Percentiles rank a stretch among this genome's conserved stretches.
Evolutionary conservation across 1,284 basidiomycete species (phyloP).

Genomic region (Cerrena zonata): DNA sequence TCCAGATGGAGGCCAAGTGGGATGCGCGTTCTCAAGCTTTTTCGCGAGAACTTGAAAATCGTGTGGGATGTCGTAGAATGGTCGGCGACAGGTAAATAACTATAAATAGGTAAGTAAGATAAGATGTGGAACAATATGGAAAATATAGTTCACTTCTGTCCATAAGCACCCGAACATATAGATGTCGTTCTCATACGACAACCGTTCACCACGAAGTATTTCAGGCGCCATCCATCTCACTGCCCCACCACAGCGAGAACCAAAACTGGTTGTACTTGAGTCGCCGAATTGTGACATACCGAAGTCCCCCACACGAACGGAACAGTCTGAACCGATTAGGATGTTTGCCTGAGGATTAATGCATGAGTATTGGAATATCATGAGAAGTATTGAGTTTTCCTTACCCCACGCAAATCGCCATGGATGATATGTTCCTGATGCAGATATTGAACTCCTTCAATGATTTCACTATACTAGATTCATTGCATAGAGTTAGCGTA

Average conservation of each 20-base stretch:
- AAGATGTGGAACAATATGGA: background rate
- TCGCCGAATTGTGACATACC: conserved; percentile 6
- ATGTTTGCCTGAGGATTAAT: conserved; percentile 8
- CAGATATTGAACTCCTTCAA: conserved; percentile 4
- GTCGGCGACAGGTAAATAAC: background rate
- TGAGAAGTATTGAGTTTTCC: background rate
- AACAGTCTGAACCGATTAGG: background rate
- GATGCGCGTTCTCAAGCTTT: background rate
- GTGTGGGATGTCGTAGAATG: background rate
- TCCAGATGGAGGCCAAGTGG: background rate
- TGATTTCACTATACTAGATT: conserved; percentile 1
- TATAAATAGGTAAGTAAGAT: background rate
- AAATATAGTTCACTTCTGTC: conserved; percentile 7
- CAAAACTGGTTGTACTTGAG: background rate
- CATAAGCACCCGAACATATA: conserved; percentile 11
- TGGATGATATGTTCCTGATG: conserved; percentile 6
- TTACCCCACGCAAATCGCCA: conserved; percentile 10
- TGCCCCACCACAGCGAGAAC: conserved; percentile 3
- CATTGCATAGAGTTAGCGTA: background rate
- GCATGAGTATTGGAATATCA: background rate
- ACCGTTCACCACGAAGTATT: conserved; percentile 1
- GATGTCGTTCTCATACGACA: conserved; percentile 7
- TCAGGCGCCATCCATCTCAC: conserved; percentile 12
- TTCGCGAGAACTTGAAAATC: background rate
- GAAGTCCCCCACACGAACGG: conserved; percentile 6